Conservation (phyloP, 2,329 filamentous ascomycete genomes). For the Colletotrichum cuscutae region DNA sequence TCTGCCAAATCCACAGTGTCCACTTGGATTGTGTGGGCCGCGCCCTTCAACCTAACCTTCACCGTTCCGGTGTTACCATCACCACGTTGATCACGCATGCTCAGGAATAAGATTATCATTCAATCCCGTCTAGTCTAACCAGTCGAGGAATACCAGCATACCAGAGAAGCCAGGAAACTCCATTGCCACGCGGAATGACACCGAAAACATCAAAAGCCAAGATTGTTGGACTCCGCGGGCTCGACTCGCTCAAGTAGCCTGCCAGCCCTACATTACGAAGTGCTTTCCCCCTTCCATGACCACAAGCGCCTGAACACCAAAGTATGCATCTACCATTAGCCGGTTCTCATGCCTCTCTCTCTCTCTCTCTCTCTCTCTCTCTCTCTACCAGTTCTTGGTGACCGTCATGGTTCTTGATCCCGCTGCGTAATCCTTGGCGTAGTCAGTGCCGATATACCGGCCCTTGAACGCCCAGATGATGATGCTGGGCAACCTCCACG, state of each 20-base stretch:
- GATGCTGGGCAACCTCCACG: slow-evolving; percentile 45
- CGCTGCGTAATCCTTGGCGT: slow-evolving; percentile 22
- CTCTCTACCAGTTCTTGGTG: slow-evolving; percentile 24
- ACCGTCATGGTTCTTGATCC: slow-evolving; percentile 27
- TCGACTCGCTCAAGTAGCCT: neutral
- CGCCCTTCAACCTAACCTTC: neutral
- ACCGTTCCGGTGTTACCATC: slow-evolving; percentile 1
- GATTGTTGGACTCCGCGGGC: neutral
- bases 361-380: neutral
- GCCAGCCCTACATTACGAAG: neutral
- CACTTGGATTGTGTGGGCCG: neutral
- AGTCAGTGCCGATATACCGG: slow-evolving; percentile 40
- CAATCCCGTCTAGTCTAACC: neutral
- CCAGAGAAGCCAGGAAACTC: neutral
- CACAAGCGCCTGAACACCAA: slow-evolving; percentile 15
- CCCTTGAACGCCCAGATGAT: slow-evolving; percentile 47
- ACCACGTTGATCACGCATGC: slow-evolving; percentile 7
- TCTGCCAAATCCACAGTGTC: slow-evolving; percentile 4
- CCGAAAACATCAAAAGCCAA: neutral
- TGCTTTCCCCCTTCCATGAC: neutral
- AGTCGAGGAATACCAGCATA: neutral
- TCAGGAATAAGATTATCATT: slow-evolving; percentile 5
- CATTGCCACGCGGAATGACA: neutral
- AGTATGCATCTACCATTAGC: neutral
- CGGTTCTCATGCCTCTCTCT: neutral